Evolutionary conservation across 352 stramenopile genomes (phyloP).

Genomic region (Phytophthora quininea): DNA sequence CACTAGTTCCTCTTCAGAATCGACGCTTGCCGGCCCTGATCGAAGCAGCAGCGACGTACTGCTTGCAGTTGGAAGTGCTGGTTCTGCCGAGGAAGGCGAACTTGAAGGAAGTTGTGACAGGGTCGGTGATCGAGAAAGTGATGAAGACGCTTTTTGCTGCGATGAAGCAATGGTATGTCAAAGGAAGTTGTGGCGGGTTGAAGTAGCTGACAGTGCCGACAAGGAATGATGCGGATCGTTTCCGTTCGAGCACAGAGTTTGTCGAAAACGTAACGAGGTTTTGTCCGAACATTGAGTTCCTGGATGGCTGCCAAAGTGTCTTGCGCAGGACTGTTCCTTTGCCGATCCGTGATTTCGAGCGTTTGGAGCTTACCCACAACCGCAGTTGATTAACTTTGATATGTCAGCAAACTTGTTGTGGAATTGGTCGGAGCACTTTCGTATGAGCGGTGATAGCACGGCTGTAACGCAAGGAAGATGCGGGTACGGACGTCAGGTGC

Average conservation of each 20-base stretch:
- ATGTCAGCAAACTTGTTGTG: slow-evolving; percentile 35
- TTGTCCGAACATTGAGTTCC: slow-evolving; percentile 29
- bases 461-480: neutral
- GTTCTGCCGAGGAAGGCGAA: slow-evolving; percentile 23
- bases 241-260: slow-evolving; percentile 20
- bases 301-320: slow-evolving; percentile 41
- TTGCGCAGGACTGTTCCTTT: no score
- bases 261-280: slow-evolving; percentile 29
- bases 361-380: slow-evolving; percentile 33
- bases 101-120: neutral
- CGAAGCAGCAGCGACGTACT: slow-evolving; percentile 18
- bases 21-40: slow-evolving; percentile 20
- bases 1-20: slow-evolving; percentile 18
- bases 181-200: slow-evolving; percentile 19
- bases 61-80: slow-evolving; percentile 27
- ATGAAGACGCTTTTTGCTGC: slow-evolving; percentile 23
- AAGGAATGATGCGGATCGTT: slow-evolving; percentile 10
- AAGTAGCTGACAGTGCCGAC: slow-evolving; percentile 32
- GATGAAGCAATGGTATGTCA: slow-evolving; percentile 15
- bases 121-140: slow-evolving; percentile 6
- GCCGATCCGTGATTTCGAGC: slow-evolving; percentile 36
- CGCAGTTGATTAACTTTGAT: slow-evolving; percentile 16
- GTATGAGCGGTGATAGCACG: neutral
- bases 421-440: slow-evolving; percentile 35
- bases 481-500: slow-evolving; percentile 13